Base-by-base conservation (phyloP, 176 grass and related monocot species). In the Aegilops bicornis region DNA sequence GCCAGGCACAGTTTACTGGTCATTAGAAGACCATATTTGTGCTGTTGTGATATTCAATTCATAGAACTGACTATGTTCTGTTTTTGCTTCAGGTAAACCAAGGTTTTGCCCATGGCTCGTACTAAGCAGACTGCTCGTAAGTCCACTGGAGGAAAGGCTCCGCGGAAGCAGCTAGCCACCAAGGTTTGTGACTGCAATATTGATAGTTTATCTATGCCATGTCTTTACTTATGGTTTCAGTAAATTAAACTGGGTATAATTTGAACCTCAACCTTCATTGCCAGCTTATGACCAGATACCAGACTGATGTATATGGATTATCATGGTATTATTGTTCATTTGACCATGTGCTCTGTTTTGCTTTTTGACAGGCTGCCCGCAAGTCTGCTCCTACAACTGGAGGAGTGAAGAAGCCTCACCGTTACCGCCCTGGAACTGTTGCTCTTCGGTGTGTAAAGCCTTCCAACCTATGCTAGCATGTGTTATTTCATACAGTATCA, bases 351-450 rank as follows among this genome's bases (percentile, higher is more conserved):
- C 6, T 31, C 10, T n/a, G 23, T 84, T 17, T 77, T 78, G 14
- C 37, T 84, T 3, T 70, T 83, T 22, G 27, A 82, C 23, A 93
- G 91, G 91, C 85, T 69, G 91, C 91, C 6, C 91, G 85, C 29
- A 93, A 90, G 85, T 93, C 88, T 79, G 91, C 91, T 23, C 91
- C 91, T 25, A 93, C 88, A 30, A 93, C 91, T 83, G 91, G 88
- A 11, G 91, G 88, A 90, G 88, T 93, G 67, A 93, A 93, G 91
- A 93, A 93, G 88, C 91, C 91, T 88, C 91, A 93, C 86, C 91
- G 91, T 4, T 93, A 90, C 73, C 88, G 88, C 66, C 91, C 91
- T 82, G 91, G 91, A 1, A 92, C 91, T 84, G 87, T 92, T 87
- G 91, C 91, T 77, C 91, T 93, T 69, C 91, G 91, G 88, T 90